Conservation (phyloP, 345 rosid species). For the Barbarea vulgaris region DNA sequence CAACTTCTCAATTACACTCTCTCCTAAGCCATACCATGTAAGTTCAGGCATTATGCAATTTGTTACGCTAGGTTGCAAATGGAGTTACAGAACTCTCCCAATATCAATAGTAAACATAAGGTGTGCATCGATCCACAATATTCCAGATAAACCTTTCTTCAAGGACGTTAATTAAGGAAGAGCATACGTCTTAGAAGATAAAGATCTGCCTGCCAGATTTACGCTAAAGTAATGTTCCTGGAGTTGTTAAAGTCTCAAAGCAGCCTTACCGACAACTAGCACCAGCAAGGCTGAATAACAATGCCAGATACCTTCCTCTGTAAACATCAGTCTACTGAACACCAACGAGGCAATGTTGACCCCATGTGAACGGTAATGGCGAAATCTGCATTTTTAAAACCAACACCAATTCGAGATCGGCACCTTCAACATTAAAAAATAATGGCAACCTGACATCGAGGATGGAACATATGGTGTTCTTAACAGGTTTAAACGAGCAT, state of each 20-base stretch:
- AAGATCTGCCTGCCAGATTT: conserved; percentile 1
- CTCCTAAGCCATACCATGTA: conserved; percentile 4
- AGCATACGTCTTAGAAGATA: conserved; percentile 14
- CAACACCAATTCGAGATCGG: conserved; percentile 91
- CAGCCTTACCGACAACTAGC: conserved; percentile 96
- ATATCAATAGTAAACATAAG: conserved; percentile 6
- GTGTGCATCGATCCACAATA: background rate
- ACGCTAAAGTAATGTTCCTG: conserved; percentile 41
- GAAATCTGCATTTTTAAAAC: conserved; percentile 99
- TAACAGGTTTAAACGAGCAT: conserved; percentile 50
- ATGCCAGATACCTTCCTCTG: conserved; percentile 92
- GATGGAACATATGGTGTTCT: conserved; percentile 63
- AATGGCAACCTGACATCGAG: conserved; percentile 79
- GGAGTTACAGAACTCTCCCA: background rate
- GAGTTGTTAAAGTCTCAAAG: conserved; percentile 65
- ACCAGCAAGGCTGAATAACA: conserved; percentile 71
- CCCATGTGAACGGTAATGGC: conserved; percentile 78
- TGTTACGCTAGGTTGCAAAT: conserved; percentile 4
- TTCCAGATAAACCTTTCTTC: conserved; percentile 29
- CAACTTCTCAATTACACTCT: background rate
- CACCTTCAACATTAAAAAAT: conserved; percentile 81
- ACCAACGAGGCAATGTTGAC: conserved; percentile 97
- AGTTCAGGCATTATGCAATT: conserved; percentile 1
- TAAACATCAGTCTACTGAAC: conserved; percentile 86
- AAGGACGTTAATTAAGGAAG: conserved; percentile 11